A percentile compares a stretch with the other conserved stretches of the same genome.
phyloP scores from a whole-genome alignment of 1,139 yeast species.

The Pichia sp. region DNA sequence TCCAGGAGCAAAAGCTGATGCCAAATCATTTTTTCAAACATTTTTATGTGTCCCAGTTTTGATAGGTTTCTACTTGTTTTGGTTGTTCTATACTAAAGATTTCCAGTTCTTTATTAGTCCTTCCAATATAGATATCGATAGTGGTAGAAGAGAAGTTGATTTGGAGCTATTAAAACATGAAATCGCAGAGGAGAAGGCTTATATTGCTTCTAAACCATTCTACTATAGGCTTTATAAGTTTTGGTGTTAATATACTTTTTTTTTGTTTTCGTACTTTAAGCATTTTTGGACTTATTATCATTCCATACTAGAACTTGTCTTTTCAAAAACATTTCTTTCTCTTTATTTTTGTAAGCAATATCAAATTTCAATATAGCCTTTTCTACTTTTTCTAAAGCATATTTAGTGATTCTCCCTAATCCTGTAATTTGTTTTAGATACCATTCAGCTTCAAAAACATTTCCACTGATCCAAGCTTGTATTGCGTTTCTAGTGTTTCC shows the following conservation, averaged over 20 bases:
- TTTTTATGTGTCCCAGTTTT: conserved; percentile 52
- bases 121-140: background rate
- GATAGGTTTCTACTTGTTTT: conserved; percentile 43
- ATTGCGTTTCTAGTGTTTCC: background rate
- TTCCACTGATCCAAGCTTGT: background rate
- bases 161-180: background rate
- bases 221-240: background rate
- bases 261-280: background rate
- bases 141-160: background rate
- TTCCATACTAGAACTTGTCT: background rate
- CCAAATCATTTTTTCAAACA: conserved; percentile 41
- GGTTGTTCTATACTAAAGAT: conserved; percentile 24
- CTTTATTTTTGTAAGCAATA: background rate
- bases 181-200: background rate
- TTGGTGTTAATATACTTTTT: background rate
- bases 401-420: background rate
- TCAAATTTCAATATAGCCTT: background rate
- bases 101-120: background rate
- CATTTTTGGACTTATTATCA: background rate
- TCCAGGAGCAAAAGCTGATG: conserved; percentile 46
- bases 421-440: background rate
- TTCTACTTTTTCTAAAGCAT: background rate
- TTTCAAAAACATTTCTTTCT: background rate
- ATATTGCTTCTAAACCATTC: background rate
- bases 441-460: background rate